Conservation (phyloP, 805 yeast genomes). For the Candida patagonica region DNA sequence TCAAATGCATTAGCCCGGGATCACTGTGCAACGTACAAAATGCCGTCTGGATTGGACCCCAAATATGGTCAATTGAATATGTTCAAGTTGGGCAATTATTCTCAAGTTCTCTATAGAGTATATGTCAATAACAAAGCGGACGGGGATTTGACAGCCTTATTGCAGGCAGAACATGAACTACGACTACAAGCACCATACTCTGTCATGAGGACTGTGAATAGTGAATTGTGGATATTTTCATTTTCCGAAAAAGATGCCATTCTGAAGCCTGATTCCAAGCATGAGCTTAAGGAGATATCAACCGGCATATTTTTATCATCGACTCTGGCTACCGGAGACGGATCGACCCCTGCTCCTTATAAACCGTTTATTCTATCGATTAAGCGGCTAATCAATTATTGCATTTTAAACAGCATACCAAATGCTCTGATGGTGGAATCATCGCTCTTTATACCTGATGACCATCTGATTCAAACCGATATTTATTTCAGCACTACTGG, state of each 20-base stretch:
- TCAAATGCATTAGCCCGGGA: too few species aligned
- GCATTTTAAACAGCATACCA: slow-evolving; percentile 6
- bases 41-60: slow-evolving; percentile 2
- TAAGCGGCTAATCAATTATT: slow-evolving; percentile 9
- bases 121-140: slow-evolving; percentile 14
- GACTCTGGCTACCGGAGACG: slow-evolving; percentile 11
- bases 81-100: slow-evolving; percentile 5
- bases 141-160: slow-evolving; percentile 5
- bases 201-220: slow-evolving; percentile 15
- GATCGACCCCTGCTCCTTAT: slow-evolving; percentile 14
- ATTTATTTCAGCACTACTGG: slow-evolving; percentile 17
- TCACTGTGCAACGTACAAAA: too few species aligned
- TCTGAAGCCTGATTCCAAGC: slow-evolving; percentile 14
- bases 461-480: slow-evolving; percentile 15
- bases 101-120: slow-evolving; percentile 19
- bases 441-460: slow-evolving; percentile 11
- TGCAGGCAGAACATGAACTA: slow-evolving; percentile 21
- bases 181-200: slow-evolving; percentile 15
- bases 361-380: slow-evolving; percentile 19
- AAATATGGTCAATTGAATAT: slow-evolving; percentile 1
- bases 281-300: slow-evolving; percentile 19
- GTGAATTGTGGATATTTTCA: slow-evolving; percentile 25
- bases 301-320: slow-evolving; percentile 23
- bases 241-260: slow-evolving; percentile 9
- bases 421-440: slow-evolving; percentile 9